A percentile compares a stretch with the other conserved stretches of the same genome.
These are phyloP conservation scores for Mucor indicus DNA, from an alignment of 371 early-diverging fungal species.

Conservation along the genomic window DNA sequence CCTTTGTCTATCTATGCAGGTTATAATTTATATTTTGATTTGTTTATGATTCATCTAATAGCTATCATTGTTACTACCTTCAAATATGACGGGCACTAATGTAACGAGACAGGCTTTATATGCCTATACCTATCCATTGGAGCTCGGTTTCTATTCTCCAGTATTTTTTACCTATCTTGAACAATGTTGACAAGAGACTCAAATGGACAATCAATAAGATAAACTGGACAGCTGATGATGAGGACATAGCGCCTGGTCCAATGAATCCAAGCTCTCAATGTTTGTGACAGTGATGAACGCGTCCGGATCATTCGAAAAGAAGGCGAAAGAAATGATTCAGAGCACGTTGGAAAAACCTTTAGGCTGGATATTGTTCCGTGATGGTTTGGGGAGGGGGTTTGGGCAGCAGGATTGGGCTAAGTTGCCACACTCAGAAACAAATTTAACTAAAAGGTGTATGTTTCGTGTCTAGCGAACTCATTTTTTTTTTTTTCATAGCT, in stretches of 20 bases:
- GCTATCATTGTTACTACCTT: no score
- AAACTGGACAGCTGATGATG: slow-evolving; percentile 6
- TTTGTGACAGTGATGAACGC: background rate
- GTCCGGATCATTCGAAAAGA: background rate
- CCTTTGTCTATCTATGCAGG: no score
- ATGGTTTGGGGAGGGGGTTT: slow-evolving; percentile 6
- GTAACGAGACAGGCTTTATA: background rate
- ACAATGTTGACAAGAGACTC: background rate
- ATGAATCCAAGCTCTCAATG: slow-evolving; percentile 4
- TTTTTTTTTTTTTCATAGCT: slow-evolving; percentile 1
- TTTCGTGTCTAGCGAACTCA: background rate
- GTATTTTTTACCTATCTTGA: no score
- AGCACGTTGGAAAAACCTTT: background rate
- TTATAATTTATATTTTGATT: no score
- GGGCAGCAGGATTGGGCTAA: slow-evolving; percentile 1
- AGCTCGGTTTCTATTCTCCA: no score
- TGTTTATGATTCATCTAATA: no score
- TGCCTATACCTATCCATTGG: no score
- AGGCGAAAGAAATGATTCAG: background rate
- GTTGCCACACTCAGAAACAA: background rate
- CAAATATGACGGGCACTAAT: no score
- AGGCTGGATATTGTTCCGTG: background rate
- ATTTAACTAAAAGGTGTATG: slow-evolving; percentile 1
- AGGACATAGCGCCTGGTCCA: slow-evolving; percentile 4
- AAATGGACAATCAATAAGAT: background rate